Evolutionary conservation across 441 rosid species (phyloP).

Genomic region (Capsella rubella): DNA sequence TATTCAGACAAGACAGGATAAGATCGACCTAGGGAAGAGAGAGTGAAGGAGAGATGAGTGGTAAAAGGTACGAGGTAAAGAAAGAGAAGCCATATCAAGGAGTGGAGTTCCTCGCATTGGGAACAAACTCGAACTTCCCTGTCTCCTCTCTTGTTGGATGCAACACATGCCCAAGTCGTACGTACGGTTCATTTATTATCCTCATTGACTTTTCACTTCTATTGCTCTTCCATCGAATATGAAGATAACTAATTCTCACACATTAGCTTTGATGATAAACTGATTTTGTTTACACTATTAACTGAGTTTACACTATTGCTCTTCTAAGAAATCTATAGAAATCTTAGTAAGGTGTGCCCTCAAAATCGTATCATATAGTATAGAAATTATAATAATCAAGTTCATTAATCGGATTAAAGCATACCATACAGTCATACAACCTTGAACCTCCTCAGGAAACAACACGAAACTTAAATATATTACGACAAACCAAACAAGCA

Average conservation of each 20-base stretch:
- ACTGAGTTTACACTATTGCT: too few species aligned
- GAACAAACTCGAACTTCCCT: slow-evolving; percentile 43
- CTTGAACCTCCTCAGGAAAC: background rate
- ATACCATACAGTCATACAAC: slow-evolving; percentile 10
- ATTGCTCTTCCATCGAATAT: slow-evolving; percentile 19
- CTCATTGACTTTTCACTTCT: slow-evolving; percentile 40
- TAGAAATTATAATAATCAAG: background rate
- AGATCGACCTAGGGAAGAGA: slow-evolving; percentile 37
- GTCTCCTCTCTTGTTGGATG: slow-evolving; percentile 39
- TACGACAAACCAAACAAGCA: slow-evolving; percentile 22
- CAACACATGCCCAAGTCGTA: slow-evolving; percentile 34
- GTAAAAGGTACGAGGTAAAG: slow-evolving; percentile 47
- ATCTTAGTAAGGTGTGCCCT: background rate
- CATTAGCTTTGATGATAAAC: background rate
- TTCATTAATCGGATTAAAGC: slow-evolving; percentile 2
- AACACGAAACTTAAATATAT: slow-evolving; percentile 11
- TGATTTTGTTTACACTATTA: background rate
- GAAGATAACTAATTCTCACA: background rate
- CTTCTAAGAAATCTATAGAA: too few species aligned
- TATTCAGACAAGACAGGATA: slow-evolving; percentile 35
- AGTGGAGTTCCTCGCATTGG: slow-evolving; percentile 45
- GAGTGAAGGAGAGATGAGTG: slow-evolving; percentile 7
- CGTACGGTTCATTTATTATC: slow-evolving; percentile 38
- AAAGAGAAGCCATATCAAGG: slow-evolving; percentile 45
- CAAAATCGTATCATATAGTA: background rate